phyloP scores from a whole-genome alignment of 176 grass and related monocot species.

The Paspalum vaginatum region DNA sequence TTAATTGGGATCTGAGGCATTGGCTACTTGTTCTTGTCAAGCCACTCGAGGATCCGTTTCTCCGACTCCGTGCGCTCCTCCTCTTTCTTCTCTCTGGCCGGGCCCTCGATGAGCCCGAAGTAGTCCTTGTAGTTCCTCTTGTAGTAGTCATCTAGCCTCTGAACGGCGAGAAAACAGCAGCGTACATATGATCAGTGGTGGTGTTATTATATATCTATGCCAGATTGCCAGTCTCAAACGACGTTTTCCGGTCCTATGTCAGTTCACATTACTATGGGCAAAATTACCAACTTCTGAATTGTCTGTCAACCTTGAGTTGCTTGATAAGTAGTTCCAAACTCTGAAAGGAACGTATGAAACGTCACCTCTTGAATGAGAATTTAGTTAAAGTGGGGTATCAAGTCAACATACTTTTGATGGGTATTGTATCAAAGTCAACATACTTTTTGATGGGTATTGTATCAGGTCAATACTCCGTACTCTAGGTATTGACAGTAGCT shows the following conservation, averaged over 20 bases:
- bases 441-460: background rate
- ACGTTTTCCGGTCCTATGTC: background rate
- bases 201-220: background rate
- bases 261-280: background rate
- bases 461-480: too few species aligned
- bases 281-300: background rate
- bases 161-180: constrained; percentile 12
- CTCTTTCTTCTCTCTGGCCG: constrained; percentile 55
- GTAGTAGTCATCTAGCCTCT: constrained; percentile 88
- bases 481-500: background rate
- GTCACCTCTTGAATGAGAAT: background rate
- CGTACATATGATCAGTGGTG: background rate
- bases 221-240: background rate
- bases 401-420: background rate
- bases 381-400: background rate
- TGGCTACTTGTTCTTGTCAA: constrained; percentile 75
- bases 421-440: background rate
- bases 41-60: constrained; percentile 85
- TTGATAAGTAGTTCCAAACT: background rate
- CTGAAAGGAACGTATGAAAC: background rate
- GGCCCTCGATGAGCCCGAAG: constrained; percentile 77
- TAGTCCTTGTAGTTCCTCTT: constrained; percentile 89
- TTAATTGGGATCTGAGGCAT: too few species aligned
- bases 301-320: background rate
- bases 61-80: constrained; percentile 74